Evolutionary conservation across 768 basidiomycete species (phyloP).

Genomic region (Rhodotorula toruloides): DNA sequence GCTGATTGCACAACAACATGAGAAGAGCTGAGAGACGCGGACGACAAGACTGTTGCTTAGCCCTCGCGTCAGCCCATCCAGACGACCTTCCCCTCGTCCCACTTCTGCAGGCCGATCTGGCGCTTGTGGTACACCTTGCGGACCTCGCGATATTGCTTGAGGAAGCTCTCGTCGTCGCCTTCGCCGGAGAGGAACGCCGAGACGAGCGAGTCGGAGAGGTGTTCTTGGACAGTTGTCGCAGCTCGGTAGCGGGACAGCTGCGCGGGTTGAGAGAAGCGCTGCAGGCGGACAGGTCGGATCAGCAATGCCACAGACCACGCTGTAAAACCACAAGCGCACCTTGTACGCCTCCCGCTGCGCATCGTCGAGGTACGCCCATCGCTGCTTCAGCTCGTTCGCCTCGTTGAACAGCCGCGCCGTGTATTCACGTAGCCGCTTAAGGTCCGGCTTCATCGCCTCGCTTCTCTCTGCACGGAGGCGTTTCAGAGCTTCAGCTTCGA

Average conservation of each 20-base stretch:
- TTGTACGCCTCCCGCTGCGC: slow-evolving; percentile 86
- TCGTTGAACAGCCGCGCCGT: slow-evolving; percentile 84
- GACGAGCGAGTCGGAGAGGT: slow-evolving; percentile 75
- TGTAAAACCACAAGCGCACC: slow-evolving; percentile 51
- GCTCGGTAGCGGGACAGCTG: slow-evolving; percentile 81
- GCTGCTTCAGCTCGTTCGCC: slow-evolving; percentile 69
- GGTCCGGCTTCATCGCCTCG: slow-evolving; percentile 64
- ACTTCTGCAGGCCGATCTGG: slow-evolving; percentile 80
- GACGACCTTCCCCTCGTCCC: slow-evolving; percentile 74
- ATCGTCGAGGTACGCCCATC: slow-evolving; percentile 81
- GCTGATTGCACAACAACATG: no score
- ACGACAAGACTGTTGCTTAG: no score
- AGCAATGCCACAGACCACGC: not conserved
- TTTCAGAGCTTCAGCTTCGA: no score
- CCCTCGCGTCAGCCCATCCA: no score
- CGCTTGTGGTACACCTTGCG: slow-evolving; percentile 91
- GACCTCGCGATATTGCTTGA: slow-evolving; percentile 77
- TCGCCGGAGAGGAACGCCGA: slow-evolving; percentile 64
- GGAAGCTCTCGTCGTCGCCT: slow-evolving; percentile 61
- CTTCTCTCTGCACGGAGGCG: slow-evolving; percentile 68
- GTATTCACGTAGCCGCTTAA: slow-evolving; percentile 70
- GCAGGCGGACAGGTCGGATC: not conserved
- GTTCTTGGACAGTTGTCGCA: slow-evolving; percentile 83
- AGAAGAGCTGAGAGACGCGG: no score
- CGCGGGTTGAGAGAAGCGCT: slow-evolving; percentile 83